Evolutionary conservation across 2,329 filamentous ascomycete genomes (phyloP).

Genomic region (Paraconiothyrium brasiliense): DNA sequence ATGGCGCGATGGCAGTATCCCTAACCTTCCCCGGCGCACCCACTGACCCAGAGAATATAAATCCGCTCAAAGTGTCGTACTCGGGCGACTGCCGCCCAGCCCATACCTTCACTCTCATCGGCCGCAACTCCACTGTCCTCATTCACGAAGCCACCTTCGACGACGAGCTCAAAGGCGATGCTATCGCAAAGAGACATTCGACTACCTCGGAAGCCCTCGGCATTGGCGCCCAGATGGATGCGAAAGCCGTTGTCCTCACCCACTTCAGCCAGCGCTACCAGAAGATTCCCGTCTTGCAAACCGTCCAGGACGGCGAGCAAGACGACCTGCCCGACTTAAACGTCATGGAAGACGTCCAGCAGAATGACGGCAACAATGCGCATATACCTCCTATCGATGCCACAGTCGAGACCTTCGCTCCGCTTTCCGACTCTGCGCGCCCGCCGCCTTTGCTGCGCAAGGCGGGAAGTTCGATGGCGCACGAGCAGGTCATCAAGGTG

Average conservation of each 20-base stretch:
- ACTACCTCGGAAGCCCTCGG: conserved; percentile 87
- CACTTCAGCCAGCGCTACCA: conserved; percentile 97
- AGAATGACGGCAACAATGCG: conserved; percentile 31
- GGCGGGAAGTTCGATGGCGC: conserved; percentile 20
- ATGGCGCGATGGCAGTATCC: conserved; percentile 77
- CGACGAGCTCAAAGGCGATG: conserved; percentile 81
- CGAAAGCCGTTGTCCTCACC: conserved; percentile 82
- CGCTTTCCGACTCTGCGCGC: conserved; percentile 18
- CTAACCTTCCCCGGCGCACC: conserved; percentile 73
- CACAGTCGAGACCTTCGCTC: conserved; percentile 11
- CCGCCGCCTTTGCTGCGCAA: conserved; percentile 21
- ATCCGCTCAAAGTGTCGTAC: conserved; percentile 86
- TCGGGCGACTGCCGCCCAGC: conserved; percentile 89
- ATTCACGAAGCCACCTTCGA: conserved; percentile 98
- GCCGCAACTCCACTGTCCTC: conserved; percentile 78
- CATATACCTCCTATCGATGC: conserved; percentile 37
- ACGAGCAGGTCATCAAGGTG: conserved; percentile 47
- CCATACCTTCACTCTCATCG: conserved; percentile 73
- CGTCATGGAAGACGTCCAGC: conserved; percentile 38
- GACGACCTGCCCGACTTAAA: conserved; percentile 29
- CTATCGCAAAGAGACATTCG: conserved; percentile 86
- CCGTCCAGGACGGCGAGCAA: conserved; percentile 41
- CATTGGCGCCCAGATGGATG: conserved; percentile 80
- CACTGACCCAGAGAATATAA: conserved; percentile 24
- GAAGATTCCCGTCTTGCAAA: conserved; percentile 69